A percentile compares a stretch with the other conserved stretches of the same genome.
Evolutionary conservation across 169 alveolate species (phyloP).

Genomic region (Plasmodium gallinaceum): DNA sequence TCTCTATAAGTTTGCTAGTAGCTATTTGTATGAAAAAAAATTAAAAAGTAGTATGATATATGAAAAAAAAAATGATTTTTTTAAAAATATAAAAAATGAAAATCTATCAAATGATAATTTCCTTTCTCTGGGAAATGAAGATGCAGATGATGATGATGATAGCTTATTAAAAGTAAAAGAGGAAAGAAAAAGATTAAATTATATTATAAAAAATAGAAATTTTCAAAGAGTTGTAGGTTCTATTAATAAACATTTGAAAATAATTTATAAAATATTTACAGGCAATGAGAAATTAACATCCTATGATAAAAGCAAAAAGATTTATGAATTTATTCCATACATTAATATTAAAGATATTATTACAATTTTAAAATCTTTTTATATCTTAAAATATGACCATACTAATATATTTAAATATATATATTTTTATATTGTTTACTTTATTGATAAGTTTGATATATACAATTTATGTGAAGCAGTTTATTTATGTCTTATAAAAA

Average conservation of each 20-base stretch:
- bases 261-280: conserved; percentile 68
- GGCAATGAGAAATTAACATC: conserved; percentile 40
- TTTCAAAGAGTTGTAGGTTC: conserved; percentile 54
- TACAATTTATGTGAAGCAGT: conserved; percentile 42
- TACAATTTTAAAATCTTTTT: conserved; percentile 53
- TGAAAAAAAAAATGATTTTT: conserved; percentile 8
- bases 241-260: conserved; percentile 57
- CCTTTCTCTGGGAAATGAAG: conserved; percentile 8
- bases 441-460: conserved; percentile 61
- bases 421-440: conserved; percentile 59
- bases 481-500: conserved; percentile 46
- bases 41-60: conserved; percentile 5
- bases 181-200: conserved; percentile 55
- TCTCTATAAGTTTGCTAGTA: conserved; percentile 36
- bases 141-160: conserved; percentile 21
- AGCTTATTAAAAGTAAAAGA: conserved; percentile 38
- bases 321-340: conserved; percentile 54
- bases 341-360: conserved; percentile 65
- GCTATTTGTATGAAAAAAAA: conserved; percentile 45
- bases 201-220: conserved; percentile 41
- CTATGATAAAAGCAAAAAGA: conserved; percentile 54
- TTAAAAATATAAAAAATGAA: not conserved
- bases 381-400: conserved; percentile 71
- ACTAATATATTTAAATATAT: conserved; percentile 59
- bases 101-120: conserved; percentile 14